These are phyloP conservation scores for Bauhinia variegata DNA, from an alignment of 306 rosid genomes.

Conservation along the genomic window DNA sequence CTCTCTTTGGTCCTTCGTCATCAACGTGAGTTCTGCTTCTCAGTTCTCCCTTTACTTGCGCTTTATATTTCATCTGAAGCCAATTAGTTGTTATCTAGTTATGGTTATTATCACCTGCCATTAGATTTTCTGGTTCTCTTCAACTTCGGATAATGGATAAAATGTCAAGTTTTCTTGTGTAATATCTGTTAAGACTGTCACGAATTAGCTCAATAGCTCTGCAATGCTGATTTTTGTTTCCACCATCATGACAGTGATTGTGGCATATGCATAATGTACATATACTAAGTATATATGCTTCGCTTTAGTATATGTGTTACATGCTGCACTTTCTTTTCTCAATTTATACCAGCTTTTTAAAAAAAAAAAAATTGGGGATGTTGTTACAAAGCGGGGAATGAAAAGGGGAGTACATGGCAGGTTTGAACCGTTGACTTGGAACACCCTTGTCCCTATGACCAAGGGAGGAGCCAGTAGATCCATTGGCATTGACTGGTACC, in stretches of 20 bases:
- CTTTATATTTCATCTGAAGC: neutral
- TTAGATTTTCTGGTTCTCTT: no score
- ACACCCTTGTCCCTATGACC: neutral
- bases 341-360: neutral
- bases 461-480: no score
- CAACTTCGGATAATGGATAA: no score
- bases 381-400: no score
- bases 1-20: constrained; percentile 85
- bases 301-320: no score
- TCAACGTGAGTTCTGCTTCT: constrained; percentile 50
- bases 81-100: neutral
- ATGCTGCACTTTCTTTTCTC: neutral
- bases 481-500: neutral
- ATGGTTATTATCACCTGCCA: no score
- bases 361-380: no score
- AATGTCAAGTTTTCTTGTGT: no score
- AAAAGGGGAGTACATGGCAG: no score
- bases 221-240: neutral
- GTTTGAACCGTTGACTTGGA: no score
- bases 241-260: neutral
- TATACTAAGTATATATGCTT: no score
- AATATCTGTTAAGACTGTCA: no score
- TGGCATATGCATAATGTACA: constrained; percentile 4
- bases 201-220: neutral
- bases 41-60: neutral